Base-by-base conservation (phyloP, 2,329 filamentous ascomycete genomes). In the Cordyceps javanica region DNA sequence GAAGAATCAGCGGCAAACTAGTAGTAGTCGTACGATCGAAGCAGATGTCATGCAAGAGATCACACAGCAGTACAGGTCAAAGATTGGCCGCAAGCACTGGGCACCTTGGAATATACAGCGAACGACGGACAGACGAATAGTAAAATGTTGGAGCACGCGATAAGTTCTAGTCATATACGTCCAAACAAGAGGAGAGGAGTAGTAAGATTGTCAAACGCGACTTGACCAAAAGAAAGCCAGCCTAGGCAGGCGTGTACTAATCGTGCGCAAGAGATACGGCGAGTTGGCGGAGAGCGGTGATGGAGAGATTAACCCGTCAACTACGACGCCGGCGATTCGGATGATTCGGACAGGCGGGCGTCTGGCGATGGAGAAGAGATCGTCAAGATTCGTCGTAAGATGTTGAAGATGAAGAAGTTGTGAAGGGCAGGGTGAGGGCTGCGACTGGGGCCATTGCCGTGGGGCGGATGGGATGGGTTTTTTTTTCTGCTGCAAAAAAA, bases 31-130 rank as follows among this genome's bases (percentile, higher is more conserved):
- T 50, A 50, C 45, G 46, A 50, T 28, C 36, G 46, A 50, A 25
- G 38, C 36, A 44, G 28, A 50, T 50, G 55, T 57, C 55, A 57
- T 50, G 46, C 45, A 57, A 41, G 19, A 41, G 46, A 44, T 54
- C 51, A 50, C 44, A 50, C 55, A 57, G 28, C 44, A 26, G 38
- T 36, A 46, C 11, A 48, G 25, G 30, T 48, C 53, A 45, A 38
- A 34, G 36, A 51, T 19, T 57, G 52, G 32, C 52, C 30, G 16
- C 52, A 32, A 55, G 52, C 52, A 55, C 41, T 25, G 52, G 52
- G 14, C 30, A 42, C 52, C 52, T 38, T 46, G 7, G 52, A 38
- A 26, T 55, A 55, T 46, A 55, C 52, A 38, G 41, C 52, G 32
- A 26, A 45, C 21, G 30, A 30, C 55, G 45, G 16, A 34, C 38